These are phyloP conservation scores for Leishmania major DNA, from an alignment of 208 protist species.

Conservation along the genomic window DNA sequence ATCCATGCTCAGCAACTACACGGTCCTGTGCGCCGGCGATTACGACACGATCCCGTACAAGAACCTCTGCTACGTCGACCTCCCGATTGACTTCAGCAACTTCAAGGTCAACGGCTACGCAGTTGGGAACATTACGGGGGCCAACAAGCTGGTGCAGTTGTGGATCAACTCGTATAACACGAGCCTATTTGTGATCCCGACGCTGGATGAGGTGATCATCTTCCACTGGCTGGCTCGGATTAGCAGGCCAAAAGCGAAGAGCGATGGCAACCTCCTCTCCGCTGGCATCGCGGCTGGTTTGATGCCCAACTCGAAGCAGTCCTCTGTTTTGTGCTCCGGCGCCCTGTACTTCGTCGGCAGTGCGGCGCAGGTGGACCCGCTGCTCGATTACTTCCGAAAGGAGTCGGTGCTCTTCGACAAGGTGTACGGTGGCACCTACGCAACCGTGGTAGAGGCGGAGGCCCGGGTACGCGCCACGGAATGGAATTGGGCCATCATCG, in stretches of 20 bases:
- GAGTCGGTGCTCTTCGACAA: slow-evolving; percentile 41
- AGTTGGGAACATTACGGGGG: slow-evolving; percentile 29
- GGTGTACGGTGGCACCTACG: slow-evolving; percentile 44
- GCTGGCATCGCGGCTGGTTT: slow-evolving; percentile 30
- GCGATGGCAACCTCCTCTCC: slow-evolving; percentile 13
- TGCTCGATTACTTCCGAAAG: slow-evolving; percentile 38
- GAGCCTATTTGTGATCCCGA: slow-evolving; percentile 32
- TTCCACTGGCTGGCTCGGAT: slow-evolving; percentile 55
- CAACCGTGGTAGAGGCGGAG: slow-evolving; percentile 17
- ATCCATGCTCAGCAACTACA: not conserved
- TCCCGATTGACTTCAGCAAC: slow-evolving; percentile 12
- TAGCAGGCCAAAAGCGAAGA: slow-evolving; percentile 5
- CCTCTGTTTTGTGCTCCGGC: slow-evolving; percentile 41
- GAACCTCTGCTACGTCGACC: slow-evolving; percentile 34
- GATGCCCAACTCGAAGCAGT: slow-evolving; percentile 43
- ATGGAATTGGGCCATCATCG: slow-evolving; percentile 48
- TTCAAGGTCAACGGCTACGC: slow-evolving; percentile 17
- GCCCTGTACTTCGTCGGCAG: slow-evolving; percentile 48
- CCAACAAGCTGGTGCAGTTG: slow-evolving; percentile 28
- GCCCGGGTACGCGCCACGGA: slow-evolving; percentile 17
- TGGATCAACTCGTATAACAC: slow-evolving; percentile 34
- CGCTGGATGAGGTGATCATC: slow-evolving; percentile 51
- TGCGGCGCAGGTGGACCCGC: slow-evolving; percentile 9
- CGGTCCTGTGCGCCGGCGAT: slow-evolving; percentile 33
- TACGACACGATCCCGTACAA: slow-evolving; percentile 35